Evolutionary conservation across 352 stramenopile genomes (phyloP).

Genomic region (Phytopythium ostracodes): DNA sequence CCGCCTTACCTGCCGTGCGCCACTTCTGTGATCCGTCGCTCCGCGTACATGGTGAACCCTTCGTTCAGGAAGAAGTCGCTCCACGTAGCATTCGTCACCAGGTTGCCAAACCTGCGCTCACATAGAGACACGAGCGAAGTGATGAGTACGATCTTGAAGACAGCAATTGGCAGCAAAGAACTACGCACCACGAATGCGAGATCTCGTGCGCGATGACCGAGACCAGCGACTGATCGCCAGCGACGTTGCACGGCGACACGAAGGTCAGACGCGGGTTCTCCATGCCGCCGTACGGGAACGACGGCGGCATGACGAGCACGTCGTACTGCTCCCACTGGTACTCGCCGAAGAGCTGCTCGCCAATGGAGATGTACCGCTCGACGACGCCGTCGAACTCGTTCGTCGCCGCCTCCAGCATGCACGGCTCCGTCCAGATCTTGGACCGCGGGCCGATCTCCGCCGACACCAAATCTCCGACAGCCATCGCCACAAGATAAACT

Average conservation of each 20-base stretch:
- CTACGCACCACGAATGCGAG: constrained; percentile 66
- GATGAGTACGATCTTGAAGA: neutral
- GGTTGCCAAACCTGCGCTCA: constrained; percentile 63
- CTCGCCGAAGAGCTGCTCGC: constrained; percentile 73
- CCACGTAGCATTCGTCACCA: constrained; percentile 83
- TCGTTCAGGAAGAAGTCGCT: constrained; percentile 88
- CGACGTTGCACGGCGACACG: constrained; percentile 69
- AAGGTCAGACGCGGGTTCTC: constrained; percentile 93
- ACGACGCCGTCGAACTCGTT: constrained; percentile 74
- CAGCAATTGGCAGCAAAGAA: too few relatives aligned
- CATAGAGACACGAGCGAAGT: neutral
- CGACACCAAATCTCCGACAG: constrained; percentile 69
- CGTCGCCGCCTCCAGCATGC: constrained; percentile 69
- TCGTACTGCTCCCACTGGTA: constrained; percentile 87
- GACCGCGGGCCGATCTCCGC: constrained; percentile 63
- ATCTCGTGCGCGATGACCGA: constrained; percentile 81
- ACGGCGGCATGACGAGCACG: constrained; percentile 80
- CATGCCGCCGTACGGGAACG: constrained; percentile 98
- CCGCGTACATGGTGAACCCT: constrained; percentile 87
- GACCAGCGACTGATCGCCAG: constrained; percentile 74
- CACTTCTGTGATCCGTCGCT: constrained; percentile 62
- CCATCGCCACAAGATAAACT: constrained; percentile 83
- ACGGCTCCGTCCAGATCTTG: constrained; percentile 79
- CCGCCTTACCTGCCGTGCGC: constrained; percentile 52
- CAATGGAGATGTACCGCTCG: constrained; percentile 67